Percentiles rank a stretch among this genome's conserved stretches.
Evolutionary conservation across 495 filamentous ascomycete genomes (phyloP).

Genomic region (Penicillium cosmopolitanum): DNA sequence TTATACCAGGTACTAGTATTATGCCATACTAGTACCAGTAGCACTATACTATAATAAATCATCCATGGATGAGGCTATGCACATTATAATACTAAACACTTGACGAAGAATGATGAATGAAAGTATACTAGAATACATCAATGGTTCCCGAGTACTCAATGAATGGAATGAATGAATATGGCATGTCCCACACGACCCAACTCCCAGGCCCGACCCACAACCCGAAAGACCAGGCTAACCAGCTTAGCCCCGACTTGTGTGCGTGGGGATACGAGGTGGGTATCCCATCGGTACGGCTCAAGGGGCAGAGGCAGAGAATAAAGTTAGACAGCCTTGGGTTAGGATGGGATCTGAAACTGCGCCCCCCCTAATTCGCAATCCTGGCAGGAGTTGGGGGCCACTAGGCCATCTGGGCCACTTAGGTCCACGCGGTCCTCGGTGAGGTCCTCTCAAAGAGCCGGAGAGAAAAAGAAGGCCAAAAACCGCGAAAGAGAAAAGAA

Average conservation of each 20-base stretch:
- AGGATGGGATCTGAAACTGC: constrained; percentile 23
- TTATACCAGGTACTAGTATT: no score
- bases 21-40: background rate
- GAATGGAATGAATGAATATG: background rate
- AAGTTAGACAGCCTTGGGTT: constrained; percentile 20
- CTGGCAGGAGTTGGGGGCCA: background rate
- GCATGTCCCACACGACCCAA: background rate
- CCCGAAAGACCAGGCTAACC: background rate
- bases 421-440: background rate
- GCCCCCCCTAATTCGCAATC: constrained; percentile 18
- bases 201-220: constrained; percentile 2
- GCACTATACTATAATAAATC: background rate
- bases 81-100: no score
- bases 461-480: constrained; percentile 1
- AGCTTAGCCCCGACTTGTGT: constrained; percentile 7
- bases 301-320: constrained; percentile 15
- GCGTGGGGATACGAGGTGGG: constrained; percentile 31
- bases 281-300: constrained; percentile 4
- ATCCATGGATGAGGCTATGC: no score
- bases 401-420: background rate
- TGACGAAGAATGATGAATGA: no score
- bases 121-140: no score
- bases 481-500: background rate
- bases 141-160: background rate
- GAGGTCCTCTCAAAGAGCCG: no score